Evolutionary conservation across 192 early-diverging fungal genomes (phyloP).

Genomic region (Ambispora gerdemannii): DNA sequence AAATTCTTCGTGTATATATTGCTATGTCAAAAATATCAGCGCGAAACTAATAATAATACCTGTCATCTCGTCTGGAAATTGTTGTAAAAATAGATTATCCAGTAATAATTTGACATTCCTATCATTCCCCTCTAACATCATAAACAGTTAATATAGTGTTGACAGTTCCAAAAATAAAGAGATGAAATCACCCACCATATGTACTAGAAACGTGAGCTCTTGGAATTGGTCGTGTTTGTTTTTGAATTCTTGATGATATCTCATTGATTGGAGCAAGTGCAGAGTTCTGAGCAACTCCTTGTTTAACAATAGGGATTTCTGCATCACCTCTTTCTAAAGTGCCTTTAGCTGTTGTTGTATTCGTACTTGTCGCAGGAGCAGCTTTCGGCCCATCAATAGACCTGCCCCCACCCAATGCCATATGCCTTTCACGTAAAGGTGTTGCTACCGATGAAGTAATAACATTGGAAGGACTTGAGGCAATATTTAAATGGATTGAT

Average conservation of each 20-base stretch:
- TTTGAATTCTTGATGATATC: not conserved
- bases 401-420: conserved; percentile 3
- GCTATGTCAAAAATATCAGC: no score
- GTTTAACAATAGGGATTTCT: conserved; percentile 30
- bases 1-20: not conserved
- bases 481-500: not conserved
- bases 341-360: conserved; percentile 39
- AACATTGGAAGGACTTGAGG: not conserved
- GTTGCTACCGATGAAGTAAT: not conserved
- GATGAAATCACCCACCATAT: conserved; percentile 12
- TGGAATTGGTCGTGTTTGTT: conserved; percentile 16
- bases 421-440: conserved; percentile 16
- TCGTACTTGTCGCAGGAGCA: conserved; percentile 46
- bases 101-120: conserved; percentile 29
- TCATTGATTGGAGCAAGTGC: not conserved
- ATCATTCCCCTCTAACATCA: conserved; percentile 24
- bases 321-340: conserved; percentile 34
- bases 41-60: not conserved
- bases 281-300: conserved; percentile 3
- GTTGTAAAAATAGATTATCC: conserved; percentile 14
- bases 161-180: not conserved
- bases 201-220: conserved; percentile 20
- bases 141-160: not conserved
- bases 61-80: conserved; percentile 22
- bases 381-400: conserved; percentile 40